Evolutionary conservation across 2,329 filamentous ascomycete genomes (phyloP).

Genomic region (Scedosporium dehoogii): DNA sequence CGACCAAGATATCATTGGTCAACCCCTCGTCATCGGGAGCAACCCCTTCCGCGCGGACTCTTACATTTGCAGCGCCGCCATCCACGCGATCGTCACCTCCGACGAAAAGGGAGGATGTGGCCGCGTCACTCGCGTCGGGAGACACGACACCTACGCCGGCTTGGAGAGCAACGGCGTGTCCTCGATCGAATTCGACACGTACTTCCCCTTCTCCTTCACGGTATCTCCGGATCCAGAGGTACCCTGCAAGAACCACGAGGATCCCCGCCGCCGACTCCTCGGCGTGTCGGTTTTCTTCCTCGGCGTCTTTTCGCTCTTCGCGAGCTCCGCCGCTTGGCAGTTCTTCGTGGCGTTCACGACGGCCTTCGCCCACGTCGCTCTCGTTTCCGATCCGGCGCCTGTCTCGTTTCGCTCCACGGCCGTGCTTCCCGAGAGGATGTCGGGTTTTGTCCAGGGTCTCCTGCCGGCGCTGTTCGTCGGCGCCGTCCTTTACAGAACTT

Average conservation of each 20-base stretch:
- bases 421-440: conserved; percentile 51
- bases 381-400: conserved; percentile 49
- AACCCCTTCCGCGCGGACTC: conserved; percentile 60
- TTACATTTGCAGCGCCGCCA: conserved; percentile 66
- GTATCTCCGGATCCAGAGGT: conserved; percentile 41
- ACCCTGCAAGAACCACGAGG: conserved; percentile 42
- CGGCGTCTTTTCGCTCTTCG: conserved; percentile 51
- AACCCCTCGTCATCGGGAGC: conserved; percentile 35
- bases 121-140: conserved; percentile 53
- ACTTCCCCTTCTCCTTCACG: conserved; percentile 61
- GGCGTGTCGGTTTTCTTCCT: conserved; percentile 58
- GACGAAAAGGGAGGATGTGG: conserved; percentile 63
- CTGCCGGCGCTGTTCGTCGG: conserved; percentile 60
- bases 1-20: conserved; percentile 33
- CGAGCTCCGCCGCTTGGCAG: conserved; percentile 51
- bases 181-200: conserved; percentile 56
- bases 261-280: conserved; percentile 34
- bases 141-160: conserved; percentile 39
- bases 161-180: conserved; percentile 49
- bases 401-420: conserved; percentile 49
- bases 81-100: conserved; percentile 62
- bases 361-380: conserved; percentile 20
- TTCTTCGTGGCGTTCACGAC: conserved; percentile 57
- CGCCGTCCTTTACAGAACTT: conserved; percentile 57
- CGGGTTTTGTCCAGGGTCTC: conserved; percentile 38